Percentiles rank a stretch among this genome's conserved stretches.
These are phyloP conservation scores for Xylariaceae sp. DNA, from an alignment of 2,329 filamentous ascomycete genomes.

Conservation along the genomic window DNA sequence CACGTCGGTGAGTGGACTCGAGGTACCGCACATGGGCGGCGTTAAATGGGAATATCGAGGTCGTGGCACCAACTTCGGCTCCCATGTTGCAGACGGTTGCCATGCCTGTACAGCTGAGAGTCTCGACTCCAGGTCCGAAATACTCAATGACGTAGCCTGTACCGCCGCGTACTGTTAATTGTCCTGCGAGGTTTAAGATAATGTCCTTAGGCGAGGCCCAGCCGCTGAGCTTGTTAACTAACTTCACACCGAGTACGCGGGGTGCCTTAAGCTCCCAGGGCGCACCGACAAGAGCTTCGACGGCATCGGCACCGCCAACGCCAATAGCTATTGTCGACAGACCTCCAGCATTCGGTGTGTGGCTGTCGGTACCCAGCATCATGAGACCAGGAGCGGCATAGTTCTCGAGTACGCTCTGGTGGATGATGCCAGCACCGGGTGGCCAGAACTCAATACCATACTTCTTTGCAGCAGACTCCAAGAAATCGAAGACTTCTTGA, in stretches of 20 bases:
- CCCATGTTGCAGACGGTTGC: constrained; percentile 92
- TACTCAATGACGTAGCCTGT: constrained; percentile 97
- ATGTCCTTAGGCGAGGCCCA: constrained; percentile 97
- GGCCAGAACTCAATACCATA: constrained; percentile 98
- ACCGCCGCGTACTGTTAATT: constrained; percentile 89
- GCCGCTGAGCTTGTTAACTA: constrained; percentile 82
- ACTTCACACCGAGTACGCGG: constrained; percentile 82
- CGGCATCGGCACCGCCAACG: constrained; percentile 95
- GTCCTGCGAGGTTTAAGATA: constrained; percentile 87
- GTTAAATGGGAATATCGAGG: constrained; percentile 93
- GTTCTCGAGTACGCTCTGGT: constrained; percentile 97
- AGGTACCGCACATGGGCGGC: constrained; percentile 85
- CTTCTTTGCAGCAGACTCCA: constrained; percentile 89
- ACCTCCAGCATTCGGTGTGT: constrained; percentile 97
- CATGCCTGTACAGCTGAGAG: constrained; percentile 91
- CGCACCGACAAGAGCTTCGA: constrained; percentile 93
- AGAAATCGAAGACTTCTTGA: constrained; percentile 96
- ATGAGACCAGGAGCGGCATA: constrained; percentile 96
- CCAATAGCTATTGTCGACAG: constrained; percentile 94
- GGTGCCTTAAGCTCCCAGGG: constrained; percentile 98
- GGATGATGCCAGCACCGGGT: constrained; percentile 91
- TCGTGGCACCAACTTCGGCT: constrained; percentile 91
- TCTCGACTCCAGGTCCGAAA: constrained; percentile 86
- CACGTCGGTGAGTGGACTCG: constrained; percentile 76
- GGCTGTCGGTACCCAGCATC: constrained; percentile 98